Evolutionary conservation across 2,329 filamentous ascomycete species (phyloP).

Genomic region (Elsinoe batatas): DNA sequence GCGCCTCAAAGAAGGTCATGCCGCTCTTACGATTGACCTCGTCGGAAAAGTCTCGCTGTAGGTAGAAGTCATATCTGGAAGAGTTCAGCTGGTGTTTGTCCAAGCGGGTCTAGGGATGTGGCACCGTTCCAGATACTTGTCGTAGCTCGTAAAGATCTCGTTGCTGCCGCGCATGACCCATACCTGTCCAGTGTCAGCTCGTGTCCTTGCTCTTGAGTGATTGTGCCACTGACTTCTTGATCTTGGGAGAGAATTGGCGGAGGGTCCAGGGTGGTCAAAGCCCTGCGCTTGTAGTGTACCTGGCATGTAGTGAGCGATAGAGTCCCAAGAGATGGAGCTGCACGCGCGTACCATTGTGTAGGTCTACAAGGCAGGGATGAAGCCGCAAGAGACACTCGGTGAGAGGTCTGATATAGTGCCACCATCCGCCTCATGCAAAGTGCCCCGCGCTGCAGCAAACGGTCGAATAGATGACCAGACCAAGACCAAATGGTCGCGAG

Average conservation of each 20-base stretch:
- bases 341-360: constrained; percentile 14
- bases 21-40: constrained; percentile 90
- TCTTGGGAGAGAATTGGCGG: constrained; percentile 70
- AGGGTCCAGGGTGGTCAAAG: constrained; percentile 68
- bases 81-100: constrained; percentile 4
- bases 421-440: neutral
- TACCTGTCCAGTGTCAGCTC: constrained; percentile 48
- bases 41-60: constrained; percentile 86
- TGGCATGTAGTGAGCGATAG: constrained; percentile 30
- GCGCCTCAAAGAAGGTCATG: constrained; percentile 83
- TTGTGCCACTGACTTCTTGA: constrained; percentile 55
- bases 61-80: constrained; percentile 80
- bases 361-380: constrained; percentile 2
- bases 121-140: constrained; percentile 75
- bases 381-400: neutral
- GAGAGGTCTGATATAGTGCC: neutral
- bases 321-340: neutral
- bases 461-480: neutral
- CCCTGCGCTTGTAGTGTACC: constrained; percentile 95
- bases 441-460: neutral
- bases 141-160: constrained; percentile 82
- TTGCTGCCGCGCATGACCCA: constrained; percentile 87
- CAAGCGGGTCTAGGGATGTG: constrained; percentile 23
- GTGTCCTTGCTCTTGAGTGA: constrained; percentile 16
- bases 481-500: neutral